phyloP scores from a whole-genome alignment of 1,139 yeast genomes.

The Protomyces pachydermus region DNA sequence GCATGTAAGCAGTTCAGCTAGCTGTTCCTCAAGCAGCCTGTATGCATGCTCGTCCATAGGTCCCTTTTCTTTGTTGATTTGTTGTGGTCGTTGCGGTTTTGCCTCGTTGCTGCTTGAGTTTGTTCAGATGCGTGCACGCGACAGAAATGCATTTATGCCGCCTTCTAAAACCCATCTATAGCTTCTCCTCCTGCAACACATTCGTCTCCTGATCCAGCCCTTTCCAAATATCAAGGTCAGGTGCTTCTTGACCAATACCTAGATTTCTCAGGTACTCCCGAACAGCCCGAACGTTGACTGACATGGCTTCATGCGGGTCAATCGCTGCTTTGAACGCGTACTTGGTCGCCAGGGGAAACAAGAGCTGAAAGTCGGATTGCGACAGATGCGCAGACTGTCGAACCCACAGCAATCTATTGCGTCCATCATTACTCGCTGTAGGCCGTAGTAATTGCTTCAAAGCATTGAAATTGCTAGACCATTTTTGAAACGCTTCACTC shows the following conservation, averaged over 20 bases:
- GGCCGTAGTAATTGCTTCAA: conserved; percentile 29
- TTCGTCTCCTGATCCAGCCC: neutral
- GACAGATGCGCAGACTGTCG: conserved; percentile 38
- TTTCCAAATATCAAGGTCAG: conserved; percentile 4
- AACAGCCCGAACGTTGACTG: conserved; percentile 31
- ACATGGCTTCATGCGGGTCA: conserved; percentile 24
- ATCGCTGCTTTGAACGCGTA: conserved; percentile 27
- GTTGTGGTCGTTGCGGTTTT: neutral
- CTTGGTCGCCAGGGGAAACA: conserved; percentile 32
- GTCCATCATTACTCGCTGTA: conserved; percentile 8
- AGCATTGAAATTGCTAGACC: conserved; percentile 30
- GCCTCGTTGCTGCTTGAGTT: neutral
- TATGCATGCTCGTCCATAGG: neutral
- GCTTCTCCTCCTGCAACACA: neutral
- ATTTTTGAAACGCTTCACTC: conserved; percentile 32
- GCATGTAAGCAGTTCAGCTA: neutral
- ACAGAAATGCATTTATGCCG: neutral
- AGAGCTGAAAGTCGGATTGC: conserved; percentile 32
- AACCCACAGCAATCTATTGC: conserved; percentile 26
- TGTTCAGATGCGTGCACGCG: neutral
- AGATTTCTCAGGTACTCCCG: conserved; percentile 29
- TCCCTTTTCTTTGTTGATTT: neutral
- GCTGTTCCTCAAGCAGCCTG: neutral
- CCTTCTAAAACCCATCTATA: neutral
- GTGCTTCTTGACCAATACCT: conserved; percentile 6